Evolutionary conservation across 352 stramenopile species (phyloP).

Genomic region (Globisporangium perplexum): DNA sequence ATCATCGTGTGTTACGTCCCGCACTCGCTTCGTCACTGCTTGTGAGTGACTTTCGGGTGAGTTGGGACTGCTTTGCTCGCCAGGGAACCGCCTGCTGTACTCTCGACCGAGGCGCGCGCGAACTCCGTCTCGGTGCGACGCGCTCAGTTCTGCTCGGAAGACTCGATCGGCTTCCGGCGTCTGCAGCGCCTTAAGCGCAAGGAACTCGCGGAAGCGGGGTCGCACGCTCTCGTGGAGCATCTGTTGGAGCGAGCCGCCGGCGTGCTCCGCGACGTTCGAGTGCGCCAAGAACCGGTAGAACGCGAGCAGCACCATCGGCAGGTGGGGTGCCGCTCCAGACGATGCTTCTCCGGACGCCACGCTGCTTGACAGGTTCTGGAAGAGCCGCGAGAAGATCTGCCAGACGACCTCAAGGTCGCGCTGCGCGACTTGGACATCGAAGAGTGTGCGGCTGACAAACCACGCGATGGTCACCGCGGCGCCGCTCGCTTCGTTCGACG

Average conservation of each 20-base stretch:
- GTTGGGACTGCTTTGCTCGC: neutral
- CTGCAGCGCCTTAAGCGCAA: slow-evolving; percentile 15
- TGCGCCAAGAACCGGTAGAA: slow-evolving; percentile 38
- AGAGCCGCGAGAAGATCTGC: slow-evolving; percentile 27
- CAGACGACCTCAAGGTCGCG: slow-evolving; percentile 36
- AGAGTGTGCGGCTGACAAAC: slow-evolving; percentile 33
- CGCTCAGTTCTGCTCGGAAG: slow-evolving; percentile 10
- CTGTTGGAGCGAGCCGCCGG: slow-evolving; percentile 1
- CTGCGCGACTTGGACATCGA: slow-evolving; percentile 39
- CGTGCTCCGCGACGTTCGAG: slow-evolving; percentile 35
- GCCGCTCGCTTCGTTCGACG: slow-evolving; percentile 6
- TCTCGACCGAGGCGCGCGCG: neutral
- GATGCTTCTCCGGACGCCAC: neutral
- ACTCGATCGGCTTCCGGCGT: slow-evolving; percentile 12
- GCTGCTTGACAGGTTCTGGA: slow-evolving; percentile 11
- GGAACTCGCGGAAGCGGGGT: slow-evolving; percentile 15
- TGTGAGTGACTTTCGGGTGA: neutral
- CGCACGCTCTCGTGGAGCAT: slow-evolving; percentile 19
- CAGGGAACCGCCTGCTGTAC: neutral
- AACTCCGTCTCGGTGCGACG: slow-evolving; percentile 8
- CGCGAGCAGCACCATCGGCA: slow-evolving; percentile 30
- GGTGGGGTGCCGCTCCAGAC: slow-evolving; percentile 6
- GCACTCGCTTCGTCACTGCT: slow-evolving; percentile 8
- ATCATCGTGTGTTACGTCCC: neutral
- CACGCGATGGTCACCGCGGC: slow-evolving; percentile 19